Conservation (phyloP, 768 basidiomycete genomes). For the Suillus variegatus region DNA sequence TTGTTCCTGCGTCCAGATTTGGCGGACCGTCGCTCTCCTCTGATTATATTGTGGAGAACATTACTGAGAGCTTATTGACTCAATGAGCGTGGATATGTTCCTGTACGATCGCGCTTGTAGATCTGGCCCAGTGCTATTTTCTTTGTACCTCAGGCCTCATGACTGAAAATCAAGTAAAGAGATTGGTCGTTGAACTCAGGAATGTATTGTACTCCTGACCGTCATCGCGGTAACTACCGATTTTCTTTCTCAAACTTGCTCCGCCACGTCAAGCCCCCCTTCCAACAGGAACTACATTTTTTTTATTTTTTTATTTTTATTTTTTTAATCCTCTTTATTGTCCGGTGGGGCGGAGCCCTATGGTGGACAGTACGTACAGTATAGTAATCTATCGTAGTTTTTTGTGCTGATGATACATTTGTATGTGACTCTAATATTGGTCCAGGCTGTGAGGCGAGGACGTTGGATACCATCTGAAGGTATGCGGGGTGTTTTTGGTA, state of each 20-base stretch:
- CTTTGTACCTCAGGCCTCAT: slow-evolving; percentile 2
- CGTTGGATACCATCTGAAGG: too few relatives aligned
- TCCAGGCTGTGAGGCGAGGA: too few relatives aligned
- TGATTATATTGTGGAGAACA: not conserved
- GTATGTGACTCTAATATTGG: too few relatives aligned
- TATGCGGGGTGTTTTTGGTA: too few relatives aligned
- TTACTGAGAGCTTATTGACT: slow-evolving; percentile 8
- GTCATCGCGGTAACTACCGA: slow-evolving; percentile 15
- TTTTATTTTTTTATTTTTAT: too few relatives aligned
- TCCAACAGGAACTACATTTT: not conserved
- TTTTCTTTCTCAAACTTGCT: not conserved
- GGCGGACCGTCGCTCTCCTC: not conserved
- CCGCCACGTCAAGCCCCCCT: slow-evolving; percentile 1
- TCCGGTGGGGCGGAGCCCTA: too few relatives aligned
- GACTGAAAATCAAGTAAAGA: slow-evolving; percentile 8
- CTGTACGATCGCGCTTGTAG: slow-evolving; percentile 1
- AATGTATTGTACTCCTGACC: slow-evolving; percentile 4
- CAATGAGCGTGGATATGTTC: not conserved
- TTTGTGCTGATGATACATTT: too few relatives aligned
- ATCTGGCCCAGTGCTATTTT: not conserved
- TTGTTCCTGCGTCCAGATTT: slow-evolving; percentile 9
- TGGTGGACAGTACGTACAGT: too few relatives aligned
- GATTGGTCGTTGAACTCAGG: slow-evolving; percentile 10
- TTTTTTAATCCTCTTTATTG: too few relatives aligned
- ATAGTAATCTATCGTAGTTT: too few relatives aligned